Conservation (phyloP, 192 early-diverging fungal genomes). For the Martensiomyces pterosporus region DNA sequence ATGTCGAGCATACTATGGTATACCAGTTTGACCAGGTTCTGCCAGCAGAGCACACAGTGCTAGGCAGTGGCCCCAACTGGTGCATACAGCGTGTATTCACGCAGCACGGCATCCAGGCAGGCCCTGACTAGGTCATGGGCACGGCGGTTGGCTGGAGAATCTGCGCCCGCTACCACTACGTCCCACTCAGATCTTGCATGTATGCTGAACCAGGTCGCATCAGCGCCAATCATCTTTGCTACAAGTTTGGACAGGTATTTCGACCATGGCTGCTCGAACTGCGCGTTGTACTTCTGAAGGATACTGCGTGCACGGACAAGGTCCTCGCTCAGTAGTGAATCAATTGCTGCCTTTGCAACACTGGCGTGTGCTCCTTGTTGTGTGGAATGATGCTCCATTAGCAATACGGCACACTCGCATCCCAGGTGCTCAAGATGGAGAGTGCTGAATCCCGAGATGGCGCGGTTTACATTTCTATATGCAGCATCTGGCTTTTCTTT, state of each 20-base stretch:
- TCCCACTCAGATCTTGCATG: slow-evolving; percentile 11
- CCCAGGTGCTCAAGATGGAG: slow-evolving; percentile 13
- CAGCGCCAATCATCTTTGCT: slow-evolving; percentile 1
- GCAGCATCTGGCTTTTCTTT: slow-evolving; percentile 5
- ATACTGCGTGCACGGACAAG: slow-evolving; percentile 18
- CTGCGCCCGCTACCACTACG: too few relatives aligned
- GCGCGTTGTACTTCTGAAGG: slow-evolving; percentile 4
- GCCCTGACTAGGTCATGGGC: too few relatives aligned
- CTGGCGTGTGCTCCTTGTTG: slow-evolving; percentile 6
- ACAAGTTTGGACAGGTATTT: slow-evolving; percentile 22
- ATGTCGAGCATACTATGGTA: too few relatives aligned
- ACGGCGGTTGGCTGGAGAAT: too few relatives aligned
- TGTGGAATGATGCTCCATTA: slow-evolving; percentile 24
- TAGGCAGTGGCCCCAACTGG: too few relatives aligned
- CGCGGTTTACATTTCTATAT: not conserved
- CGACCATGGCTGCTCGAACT: slow-evolving; percentile 27
- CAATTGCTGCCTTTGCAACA: slow-evolving; percentile 12
- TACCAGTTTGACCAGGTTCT: too few relatives aligned
- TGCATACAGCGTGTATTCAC: too few relatives aligned
- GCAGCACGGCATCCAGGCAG: too few relatives aligned
- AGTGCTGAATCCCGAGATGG: not conserved
- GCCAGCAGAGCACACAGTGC: too few relatives aligned
- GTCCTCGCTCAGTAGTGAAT: slow-evolving; percentile 15
- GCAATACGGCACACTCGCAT: slow-evolving; percentile 22
- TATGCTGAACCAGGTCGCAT: slow-evolving; percentile 17